A percentile compares a stretch with the other conserved stretches of the same genome.
Conservation (phyloP, 345 rosid genomes). For the Salix brachista region DNA sequence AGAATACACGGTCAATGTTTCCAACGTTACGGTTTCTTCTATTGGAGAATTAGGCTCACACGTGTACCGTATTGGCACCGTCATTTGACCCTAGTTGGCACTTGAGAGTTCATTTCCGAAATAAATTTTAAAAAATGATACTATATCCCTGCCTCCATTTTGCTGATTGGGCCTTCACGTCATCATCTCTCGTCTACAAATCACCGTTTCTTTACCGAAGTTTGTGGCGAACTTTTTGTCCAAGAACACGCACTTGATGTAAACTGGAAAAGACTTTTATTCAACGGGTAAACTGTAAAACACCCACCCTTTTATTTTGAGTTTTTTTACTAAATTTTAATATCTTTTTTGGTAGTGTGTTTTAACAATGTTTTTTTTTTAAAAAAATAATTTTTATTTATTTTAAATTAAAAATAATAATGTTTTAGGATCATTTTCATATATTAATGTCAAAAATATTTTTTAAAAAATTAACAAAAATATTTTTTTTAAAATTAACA, state of each 20-base stretch:
- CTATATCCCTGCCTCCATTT: background rate
- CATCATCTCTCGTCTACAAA: background rate
- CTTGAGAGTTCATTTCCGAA: background rate
- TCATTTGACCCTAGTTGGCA: conserved; percentile 1
- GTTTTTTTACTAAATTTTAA: no score
- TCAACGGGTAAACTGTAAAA: no score
- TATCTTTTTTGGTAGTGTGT: no score
- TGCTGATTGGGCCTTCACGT: background rate
- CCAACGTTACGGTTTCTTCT: background rate
- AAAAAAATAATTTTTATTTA: no score
- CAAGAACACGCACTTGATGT: background rate
- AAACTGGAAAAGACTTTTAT: no score
- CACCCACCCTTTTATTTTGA: no score
- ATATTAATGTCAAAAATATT: no score
- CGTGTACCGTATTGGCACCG: background rate
- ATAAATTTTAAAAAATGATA: background rate
- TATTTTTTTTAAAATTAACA: no score
- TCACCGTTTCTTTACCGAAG: background rate
- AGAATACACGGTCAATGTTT: background rate
- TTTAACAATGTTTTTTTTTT: no score
- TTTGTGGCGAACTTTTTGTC: background rate
- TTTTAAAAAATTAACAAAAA: no score
- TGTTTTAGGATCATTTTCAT: no score
- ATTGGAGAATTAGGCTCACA: background rate
- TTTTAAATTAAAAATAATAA: no score